These are phyloP conservation scores for Leucogyrophana mollusca DNA, from an alignment of 768 basidiomycete genomes.

Conservation along the genomic window DNA sequence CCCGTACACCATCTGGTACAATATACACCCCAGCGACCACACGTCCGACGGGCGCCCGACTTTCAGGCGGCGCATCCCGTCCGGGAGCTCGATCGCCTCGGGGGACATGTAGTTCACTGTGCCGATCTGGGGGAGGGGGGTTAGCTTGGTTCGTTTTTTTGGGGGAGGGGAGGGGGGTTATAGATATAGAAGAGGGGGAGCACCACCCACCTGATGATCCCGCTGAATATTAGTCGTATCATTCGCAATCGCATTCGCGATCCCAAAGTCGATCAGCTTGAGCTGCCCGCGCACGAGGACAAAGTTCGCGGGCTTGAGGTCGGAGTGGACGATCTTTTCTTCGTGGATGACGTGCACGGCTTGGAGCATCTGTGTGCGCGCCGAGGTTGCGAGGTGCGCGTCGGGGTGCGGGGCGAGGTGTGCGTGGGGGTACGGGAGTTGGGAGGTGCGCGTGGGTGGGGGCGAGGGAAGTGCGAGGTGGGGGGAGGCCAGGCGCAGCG, in stretches of 20 bases:
- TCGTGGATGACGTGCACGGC: conserved; percentile 98
- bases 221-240: conserved; percentile 98
- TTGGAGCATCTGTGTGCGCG: conserved; percentile 98
- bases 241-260: conserved; percentile 97
- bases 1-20: conserved; percentile 99
- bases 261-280: conserved; percentile 99
- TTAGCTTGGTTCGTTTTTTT: no score
- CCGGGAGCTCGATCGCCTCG: conserved; percentile 88
- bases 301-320: conserved; percentile 98
- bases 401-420: no score
- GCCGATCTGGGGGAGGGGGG: no score
- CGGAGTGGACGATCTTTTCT: conserved; percentile 98
- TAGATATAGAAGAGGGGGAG: not conserved
- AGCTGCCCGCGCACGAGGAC: conserved; percentile 92
- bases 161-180: conserved; percentile 2
- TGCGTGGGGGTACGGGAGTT: no score
- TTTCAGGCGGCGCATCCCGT: conserved; percentile 86
- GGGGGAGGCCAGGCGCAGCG: not conserved
- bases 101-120: conserved; percentile 99
- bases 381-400: no score
- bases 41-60: conserved; percentile 96
- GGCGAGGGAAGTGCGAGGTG: not conserved
- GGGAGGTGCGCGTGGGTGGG: no score
- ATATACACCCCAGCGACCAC: conserved; percentile 96
- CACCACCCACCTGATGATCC: conserved; percentile 76